Percentiles rank a stretch among this genome's conserved stretches.
Conservation (phyloP, 2,329 filamentous ascomycete genomes). For the Claviceps maximensis region DNA sequence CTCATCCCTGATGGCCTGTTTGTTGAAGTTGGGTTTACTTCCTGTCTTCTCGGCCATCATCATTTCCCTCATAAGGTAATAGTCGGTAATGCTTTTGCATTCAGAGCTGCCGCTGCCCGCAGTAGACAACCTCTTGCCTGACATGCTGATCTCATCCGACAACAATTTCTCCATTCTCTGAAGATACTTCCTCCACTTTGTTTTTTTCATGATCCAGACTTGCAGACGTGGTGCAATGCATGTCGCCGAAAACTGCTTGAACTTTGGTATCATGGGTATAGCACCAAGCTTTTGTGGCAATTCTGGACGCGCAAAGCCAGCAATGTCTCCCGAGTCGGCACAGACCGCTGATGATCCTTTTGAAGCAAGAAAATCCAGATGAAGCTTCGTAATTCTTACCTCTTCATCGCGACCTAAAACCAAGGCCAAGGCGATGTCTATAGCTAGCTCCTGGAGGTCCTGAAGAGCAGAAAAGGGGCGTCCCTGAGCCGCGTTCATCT, state of each 20-base stretch:
- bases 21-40: conserved; percentile 17
- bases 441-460: conserved; percentile 17
- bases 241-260: not conserved
- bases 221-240: conserved; percentile 8
- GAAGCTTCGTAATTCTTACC: not conserved
- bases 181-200: conserved; percentile 1
- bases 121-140: not conserved
- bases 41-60: conserved; percentile 16
- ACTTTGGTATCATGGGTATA: not conserved
- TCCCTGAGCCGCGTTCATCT: conserved; percentile 13
- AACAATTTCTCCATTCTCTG: conserved; percentile 4
- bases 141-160: conserved; percentile 4
- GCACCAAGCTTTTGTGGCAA: not conserved
- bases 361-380: not conserved
- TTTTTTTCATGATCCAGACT: conserved; percentile 15
- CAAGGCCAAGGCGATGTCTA: conserved; percentile 17
- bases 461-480: conserved; percentile 16
- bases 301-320: not conserved
- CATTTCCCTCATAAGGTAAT: not conserved
- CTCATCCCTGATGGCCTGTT: conserved; percentile 20
- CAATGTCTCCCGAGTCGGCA: not conserved
- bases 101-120: not conserved
- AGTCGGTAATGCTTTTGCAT: not conserved
- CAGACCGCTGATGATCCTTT: not conserved
- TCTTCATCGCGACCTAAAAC: not conserved